Evolutionary conservation across 2,329 filamentous ascomycete species (phyloP), one percentile per base, ranked within the genome.

Genomic region (Scedosporium aurantiacum): DNA sequence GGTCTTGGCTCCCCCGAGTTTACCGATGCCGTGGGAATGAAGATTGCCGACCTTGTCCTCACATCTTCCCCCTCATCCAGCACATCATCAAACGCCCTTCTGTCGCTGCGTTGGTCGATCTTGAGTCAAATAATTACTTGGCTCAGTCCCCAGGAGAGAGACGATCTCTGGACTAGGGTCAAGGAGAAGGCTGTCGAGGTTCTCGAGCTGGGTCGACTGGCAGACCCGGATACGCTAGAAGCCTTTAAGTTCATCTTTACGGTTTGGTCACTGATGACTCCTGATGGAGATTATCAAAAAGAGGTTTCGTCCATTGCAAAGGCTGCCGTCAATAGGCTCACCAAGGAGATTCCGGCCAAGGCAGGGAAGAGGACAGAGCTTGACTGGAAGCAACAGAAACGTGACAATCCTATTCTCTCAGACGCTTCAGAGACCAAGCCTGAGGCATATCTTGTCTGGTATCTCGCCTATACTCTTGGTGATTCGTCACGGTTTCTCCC

Each of bases 1-100:
- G 78, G 77, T 3, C 65, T 82, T 5, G 70, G 66, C 2, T 71
- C 70, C 14, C 75, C 80, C 55, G 70, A 75, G 1, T 77, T 74
- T 21, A 68, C 76, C 4, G 77, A 81, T 64, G 72, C 71, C 2
- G 68, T 76, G 1, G 74, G 74, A 5, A 70, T 68, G 23, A 71
- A 70, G 57, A 67, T 80, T 2, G 73, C 76, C 25, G 70, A 75
- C 6, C 64, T 75, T 4, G 66, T 73, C 1, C 70, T 65, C 16
- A 68, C 12, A 62, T 71, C 21, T 62, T 67, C 40, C 60, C 63
- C 32, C 32, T 12, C 32, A 2, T 54, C 63, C 0, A 68, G 69
- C 57, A 69, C 70, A 27, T 66, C 69, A 6, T 71, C 70, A 8
- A 67, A 69, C 5, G 63, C 65, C 4, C 63, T 70, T 28, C 68